phyloP scores from a whole-genome alignment of 2,329 filamentous ascomycete species.

The Trichoderma atroviride region DNA sequence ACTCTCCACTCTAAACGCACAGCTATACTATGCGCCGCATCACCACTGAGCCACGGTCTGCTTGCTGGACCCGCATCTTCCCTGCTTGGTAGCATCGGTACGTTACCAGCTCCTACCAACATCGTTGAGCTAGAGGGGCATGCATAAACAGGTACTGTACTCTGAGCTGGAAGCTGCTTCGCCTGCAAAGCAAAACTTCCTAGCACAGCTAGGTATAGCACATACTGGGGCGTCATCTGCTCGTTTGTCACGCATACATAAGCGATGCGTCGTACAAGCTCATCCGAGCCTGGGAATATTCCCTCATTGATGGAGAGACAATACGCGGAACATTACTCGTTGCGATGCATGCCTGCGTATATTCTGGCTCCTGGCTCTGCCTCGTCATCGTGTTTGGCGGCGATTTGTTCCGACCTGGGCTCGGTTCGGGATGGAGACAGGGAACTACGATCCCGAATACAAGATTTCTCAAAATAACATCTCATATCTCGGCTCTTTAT shows the following conservation, averaged over 20 bases:
- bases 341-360: neutral
- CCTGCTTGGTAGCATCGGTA: neutral
- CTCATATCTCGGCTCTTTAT: conserved; percentile 9
- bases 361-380: neutral
- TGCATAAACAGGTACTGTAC: neutral
- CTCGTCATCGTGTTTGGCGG: neutral
- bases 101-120: conserved; percentile 1
- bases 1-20: conserved; percentile 5
- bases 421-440: neutral
- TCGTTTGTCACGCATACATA: neutral
- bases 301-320: neutral
- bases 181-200: conserved; percentile 2
- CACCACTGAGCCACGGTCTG: conserved; percentile 13
- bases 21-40: conserved; percentile 8
- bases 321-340: conserved; percentile 6
- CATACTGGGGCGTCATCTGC: neutral
- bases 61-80: neutral
- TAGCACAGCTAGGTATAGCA: conserved; percentile 7
- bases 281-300: neutral
- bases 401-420: neutral
- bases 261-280: neutral
- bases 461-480: neutral
- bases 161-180: conserved; percentile 9
- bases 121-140: conserved; percentile 21
- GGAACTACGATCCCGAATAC: neutral